These are phyloP conservation scores for Rhizoctonia solani DNA, from an alignment of 1,284 basidiomycete genomes.

Conservation along the genomic window DNA sequence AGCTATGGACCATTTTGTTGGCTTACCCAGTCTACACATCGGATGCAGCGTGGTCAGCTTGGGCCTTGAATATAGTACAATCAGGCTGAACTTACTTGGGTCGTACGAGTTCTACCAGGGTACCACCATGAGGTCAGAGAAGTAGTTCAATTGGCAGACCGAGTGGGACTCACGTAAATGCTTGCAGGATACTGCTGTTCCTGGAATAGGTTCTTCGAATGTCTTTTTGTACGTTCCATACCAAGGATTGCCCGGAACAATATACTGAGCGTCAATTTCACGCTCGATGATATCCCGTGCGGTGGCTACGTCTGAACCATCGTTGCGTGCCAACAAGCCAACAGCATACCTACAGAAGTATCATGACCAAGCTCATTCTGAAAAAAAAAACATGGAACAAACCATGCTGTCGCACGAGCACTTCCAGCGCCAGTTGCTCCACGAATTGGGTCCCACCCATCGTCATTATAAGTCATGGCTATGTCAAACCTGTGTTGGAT, in stretches of 20 bases:
- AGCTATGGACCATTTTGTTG: too few species aligned
- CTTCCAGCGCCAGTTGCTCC: slow-evolving; percentile 15
- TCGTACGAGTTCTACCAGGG: slow-evolving; percentile 13
- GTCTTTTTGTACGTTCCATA: slow-evolving; percentile 28
- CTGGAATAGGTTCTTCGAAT: slow-evolving; percentile 22
- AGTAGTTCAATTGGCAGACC: not conserved
- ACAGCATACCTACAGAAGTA: slow-evolving; percentile 7
- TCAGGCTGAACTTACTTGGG: not conserved
- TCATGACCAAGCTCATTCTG: not conserved
- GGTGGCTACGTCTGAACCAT: slow-evolving; percentile 1
- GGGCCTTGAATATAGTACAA: not conserved
- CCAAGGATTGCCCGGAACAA: slow-evolving; percentile 17
- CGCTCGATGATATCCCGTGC: slow-evolving; percentile 15
- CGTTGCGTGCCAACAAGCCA: slow-evolving; percentile 20
- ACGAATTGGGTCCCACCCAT: slow-evolving; percentile 23
- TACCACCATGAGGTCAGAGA: not conserved
- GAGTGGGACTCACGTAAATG: slow-evolving; percentile 10
- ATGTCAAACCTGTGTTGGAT: slow-evolving; percentile 3
- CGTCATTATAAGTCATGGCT: slow-evolving; percentile 27
- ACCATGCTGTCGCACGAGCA: slow-evolving; percentile 24
- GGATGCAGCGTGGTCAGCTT: not conserved
- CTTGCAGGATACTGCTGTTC: slow-evolving; percentile 23
- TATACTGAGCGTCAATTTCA: slow-evolving; percentile 24
- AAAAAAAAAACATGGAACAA: not conserved
- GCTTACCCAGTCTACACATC: slow-evolving; percentile 28